Evolutionary conservation across 176 grass and related monocot species (phyloP).

Genomic region (Hyparrhenia diplandra): DNA sequence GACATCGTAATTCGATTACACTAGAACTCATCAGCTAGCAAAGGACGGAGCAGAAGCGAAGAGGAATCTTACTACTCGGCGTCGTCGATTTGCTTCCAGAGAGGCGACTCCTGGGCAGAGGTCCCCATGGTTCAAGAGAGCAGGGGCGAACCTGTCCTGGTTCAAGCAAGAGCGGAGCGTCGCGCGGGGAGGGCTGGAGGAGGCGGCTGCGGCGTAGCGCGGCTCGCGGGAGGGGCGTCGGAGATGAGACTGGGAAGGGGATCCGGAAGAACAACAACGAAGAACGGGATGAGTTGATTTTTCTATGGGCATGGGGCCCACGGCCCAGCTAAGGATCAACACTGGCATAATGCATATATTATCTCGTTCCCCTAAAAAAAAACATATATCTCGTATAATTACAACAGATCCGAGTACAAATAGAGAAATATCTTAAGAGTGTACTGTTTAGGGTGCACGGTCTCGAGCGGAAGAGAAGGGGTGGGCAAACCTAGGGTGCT

Average conservation of each 20-base stretch:
- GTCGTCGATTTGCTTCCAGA: conserved; percentile 53
- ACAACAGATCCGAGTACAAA: background rate
- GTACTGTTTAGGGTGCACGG: background rate
- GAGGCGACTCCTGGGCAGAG: conserved; percentile 28
- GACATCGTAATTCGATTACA: background rate
- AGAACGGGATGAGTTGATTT: too few species aligned
- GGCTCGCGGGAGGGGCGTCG: too few species aligned
- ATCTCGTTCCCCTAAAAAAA: too few species aligned
- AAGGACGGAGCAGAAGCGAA: background rate
- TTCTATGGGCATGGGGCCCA: too few species aligned
- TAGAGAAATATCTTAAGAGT: background rate
- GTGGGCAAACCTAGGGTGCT: background rate
- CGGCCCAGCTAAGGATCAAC: too few species aligned
- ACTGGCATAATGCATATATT: too few species aligned
- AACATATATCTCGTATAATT: too few species aligned
- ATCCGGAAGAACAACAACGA: too few species aligned
- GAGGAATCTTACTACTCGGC: conserved; percentile 41
- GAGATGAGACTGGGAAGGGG: too few species aligned
- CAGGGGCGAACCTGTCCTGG: background rate
- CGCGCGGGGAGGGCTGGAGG: too few species aligned
- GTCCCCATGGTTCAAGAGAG: conserved; percentile 13
- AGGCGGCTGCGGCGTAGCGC: too few species aligned
- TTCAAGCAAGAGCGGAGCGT: too few species aligned
- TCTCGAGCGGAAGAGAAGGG: background rate
- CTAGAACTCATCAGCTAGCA: background rate